These are phyloP conservation scores for Acanthochlamys bracteata DNA, from an alignment of 106 monocot genomes.

Conservation along the genomic window DNA sequence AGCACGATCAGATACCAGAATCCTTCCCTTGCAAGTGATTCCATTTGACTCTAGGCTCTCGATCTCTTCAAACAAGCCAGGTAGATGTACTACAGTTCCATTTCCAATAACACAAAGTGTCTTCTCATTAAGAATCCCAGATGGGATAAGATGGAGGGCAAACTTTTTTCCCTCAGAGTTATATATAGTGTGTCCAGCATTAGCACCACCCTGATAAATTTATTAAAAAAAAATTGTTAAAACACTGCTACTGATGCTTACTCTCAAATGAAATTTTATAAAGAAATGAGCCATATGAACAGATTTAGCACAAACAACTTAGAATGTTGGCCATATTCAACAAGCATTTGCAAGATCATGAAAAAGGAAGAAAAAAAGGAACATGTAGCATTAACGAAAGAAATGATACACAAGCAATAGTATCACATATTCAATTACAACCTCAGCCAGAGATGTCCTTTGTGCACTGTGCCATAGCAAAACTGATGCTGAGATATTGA, in stretches of 20 bases:
- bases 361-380: neutral
- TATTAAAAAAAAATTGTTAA: neutral
- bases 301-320: no score
- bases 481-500: no score
- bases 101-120: conserved; percentile 87
- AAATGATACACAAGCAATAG: no score
- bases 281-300: neutral
- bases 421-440: no score
- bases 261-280: neutral
- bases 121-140: conserved; percentile 83
- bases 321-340: no score
- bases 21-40: conserved; percentile 61
- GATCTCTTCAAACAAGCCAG: conserved; percentile 84
- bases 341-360: neutral
- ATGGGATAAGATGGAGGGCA: conserved; percentile 93
- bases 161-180: conserved; percentile 90
- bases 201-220: conserved; percentile 96
- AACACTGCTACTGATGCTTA: neutral
- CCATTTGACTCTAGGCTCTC: conserved; percentile 75
- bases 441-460: no score
- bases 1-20: conserved; percentile 89
- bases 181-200: conserved; percentile 96
- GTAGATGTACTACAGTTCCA: conserved; percentile 85
- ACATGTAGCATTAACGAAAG: neutral
- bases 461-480: no score